phyloP scores from a whole-genome alignment of 2,329 filamentous ascomycete species.

The Monilinia vaccinii-corymbosi region DNA sequence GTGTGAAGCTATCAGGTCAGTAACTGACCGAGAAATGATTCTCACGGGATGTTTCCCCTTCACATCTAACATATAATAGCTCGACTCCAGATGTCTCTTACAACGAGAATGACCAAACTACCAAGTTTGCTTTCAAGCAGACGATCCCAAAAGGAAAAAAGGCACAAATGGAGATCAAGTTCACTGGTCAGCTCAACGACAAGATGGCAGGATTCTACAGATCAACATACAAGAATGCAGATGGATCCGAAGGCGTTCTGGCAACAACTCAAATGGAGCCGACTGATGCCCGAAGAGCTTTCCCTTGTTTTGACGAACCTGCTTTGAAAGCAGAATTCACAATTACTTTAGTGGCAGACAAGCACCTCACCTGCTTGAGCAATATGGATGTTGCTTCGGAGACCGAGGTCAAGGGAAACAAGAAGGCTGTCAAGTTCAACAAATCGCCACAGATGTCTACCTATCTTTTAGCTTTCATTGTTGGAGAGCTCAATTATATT shows the following conservation, averaged over 20 bases:
- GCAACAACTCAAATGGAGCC: conserved; percentile 95
- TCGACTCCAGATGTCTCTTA: conserved; percentile 61
- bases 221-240: conserved; percentile 77
- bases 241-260: conserved; percentile 72
- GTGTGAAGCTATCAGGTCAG: conserved; percentile 42
- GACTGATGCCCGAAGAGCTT: conserved; percentile 83
- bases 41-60: conserved; percentile 9
- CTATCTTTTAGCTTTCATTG: conserved; percentile 87
- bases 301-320: conserved; percentile 95
- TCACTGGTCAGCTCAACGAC: conserved; percentile 75
- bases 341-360: conserved; percentile 82
- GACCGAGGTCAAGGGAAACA: conserved; percentile 58
- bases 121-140: conserved; percentile 70
- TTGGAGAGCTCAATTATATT: conserved; percentile 88
- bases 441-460: conserved; percentile 92
- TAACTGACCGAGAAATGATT: conserved; percentile 7
- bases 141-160: conserved; percentile 65
- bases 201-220: conserved; percentile 98
- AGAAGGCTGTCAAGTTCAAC: conserved; percentile 83
- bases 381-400: conserved; percentile 93
- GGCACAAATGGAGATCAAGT: conserved; percentile 68
- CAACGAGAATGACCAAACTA: conserved; percentile 72
- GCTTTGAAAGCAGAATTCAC: conserved; percentile 89
- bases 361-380: conserved; percentile 82
- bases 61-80: conserved; percentile 34